Conservation (phyloP, 1,139 yeast species). For the Debaryomyces sp. region DNA sequence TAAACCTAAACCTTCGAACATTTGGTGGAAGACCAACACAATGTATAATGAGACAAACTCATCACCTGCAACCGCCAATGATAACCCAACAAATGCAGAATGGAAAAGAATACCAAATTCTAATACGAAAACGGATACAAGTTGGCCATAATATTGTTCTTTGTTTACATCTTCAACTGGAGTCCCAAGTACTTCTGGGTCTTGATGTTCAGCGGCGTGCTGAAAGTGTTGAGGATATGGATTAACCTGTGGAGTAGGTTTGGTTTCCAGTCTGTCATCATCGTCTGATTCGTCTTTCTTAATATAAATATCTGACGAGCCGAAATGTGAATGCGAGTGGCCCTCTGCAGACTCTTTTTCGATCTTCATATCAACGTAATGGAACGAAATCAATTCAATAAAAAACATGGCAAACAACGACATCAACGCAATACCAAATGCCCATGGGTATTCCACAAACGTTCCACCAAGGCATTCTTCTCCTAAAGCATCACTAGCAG, state of each 20-base stretch:
- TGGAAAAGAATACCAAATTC: slow-evolving; percentile 46
- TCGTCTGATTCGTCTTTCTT: slow-evolving; percentile 25
- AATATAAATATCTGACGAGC: slow-evolving; percentile 37
- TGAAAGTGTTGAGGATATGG: slow-evolving; percentile 47
- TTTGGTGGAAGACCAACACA: slow-evolving; percentile 44
- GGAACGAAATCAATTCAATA: slow-evolving; percentile 57
- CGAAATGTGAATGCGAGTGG: slow-evolving; percentile 55
- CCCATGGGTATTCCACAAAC: slow-evolving; percentile 42
- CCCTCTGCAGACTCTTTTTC: slow-evolving; percentile 22
- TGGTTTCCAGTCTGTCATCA: slow-evolving; percentile 17
- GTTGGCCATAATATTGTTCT: slow-evolving; percentile 49
- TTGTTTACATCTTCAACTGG: slow-evolving; percentile 37
- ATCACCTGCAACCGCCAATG: slow-evolving; percentile 40
- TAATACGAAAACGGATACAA: slow-evolving; percentile 29
- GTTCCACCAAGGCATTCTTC: slow-evolving; percentile 40
- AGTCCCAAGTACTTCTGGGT: slow-evolving; percentile 49
- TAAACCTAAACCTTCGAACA: slow-evolving; percentile 45
- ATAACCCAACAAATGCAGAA: slow-evolving; percentile 43
- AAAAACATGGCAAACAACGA: slow-evolving; percentile 50
- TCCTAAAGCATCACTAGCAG: slow-evolving; percentile 60
- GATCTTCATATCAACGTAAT: slow-evolving; percentile 46
- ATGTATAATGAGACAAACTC: slow-evolving; percentile 38
- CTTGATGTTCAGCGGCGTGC: slow-evolving; percentile 57
- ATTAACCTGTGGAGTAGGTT: slow-evolving; percentile 18
- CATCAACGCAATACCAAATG: slow-evolving; percentile 42